Evolutionary conservation across 2,329 filamentous ascomycete genomes (phyloP), one percentile per base, ranked within the genome.

Genomic region (Westerdykella sp.): DNA sequence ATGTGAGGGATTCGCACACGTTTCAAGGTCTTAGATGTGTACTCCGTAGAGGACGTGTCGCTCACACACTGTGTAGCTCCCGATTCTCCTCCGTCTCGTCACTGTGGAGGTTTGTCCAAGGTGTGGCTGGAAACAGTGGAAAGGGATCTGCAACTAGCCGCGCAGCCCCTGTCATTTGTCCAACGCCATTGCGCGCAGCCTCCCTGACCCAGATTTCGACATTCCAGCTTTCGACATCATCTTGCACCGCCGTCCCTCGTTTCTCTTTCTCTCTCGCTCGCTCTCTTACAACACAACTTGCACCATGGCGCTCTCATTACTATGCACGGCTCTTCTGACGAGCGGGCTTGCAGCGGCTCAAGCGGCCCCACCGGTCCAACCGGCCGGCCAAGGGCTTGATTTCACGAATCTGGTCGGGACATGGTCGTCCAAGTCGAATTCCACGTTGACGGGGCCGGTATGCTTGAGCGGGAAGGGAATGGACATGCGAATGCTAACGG

Each of bases 341-440:
- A 54, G 41, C 39, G 25, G 25, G 25, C 11, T 28, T 4, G 25
- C 25, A 5, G 58, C 65, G 35, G 60, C 65, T 45, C 59, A 66
- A 39, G 65, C 67, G 40, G n/a, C n/a, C n/a, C n/a, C 25, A 5
- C 57, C 65, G 35, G 60, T 65, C 46, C 59, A 66, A 39, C 64
- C 67, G 40, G 67, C 72, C 25, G 66, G 64, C 59, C 64, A 67
- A 47, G 55, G 55, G 36, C 43, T 54, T 14, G 45, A 54, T 31
- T 70, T 75, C 49, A 61, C 71, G 25, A 68, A 75, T 41, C 67
- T 86, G 25, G 74, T 80, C n/a, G 83, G 83, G 45, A 87, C 83
- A 45, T 87, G 83, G 83, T 77, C 78, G 13, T 83, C 80, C 37
- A 87, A 87, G 65, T 83, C 81, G 21, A 79, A 77, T 59, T 77